These are phyloP conservation scores for Acanthamoeba rhysodes DNA, from an alignment of 208 protist species.

Conservation along the genomic window DNA sequence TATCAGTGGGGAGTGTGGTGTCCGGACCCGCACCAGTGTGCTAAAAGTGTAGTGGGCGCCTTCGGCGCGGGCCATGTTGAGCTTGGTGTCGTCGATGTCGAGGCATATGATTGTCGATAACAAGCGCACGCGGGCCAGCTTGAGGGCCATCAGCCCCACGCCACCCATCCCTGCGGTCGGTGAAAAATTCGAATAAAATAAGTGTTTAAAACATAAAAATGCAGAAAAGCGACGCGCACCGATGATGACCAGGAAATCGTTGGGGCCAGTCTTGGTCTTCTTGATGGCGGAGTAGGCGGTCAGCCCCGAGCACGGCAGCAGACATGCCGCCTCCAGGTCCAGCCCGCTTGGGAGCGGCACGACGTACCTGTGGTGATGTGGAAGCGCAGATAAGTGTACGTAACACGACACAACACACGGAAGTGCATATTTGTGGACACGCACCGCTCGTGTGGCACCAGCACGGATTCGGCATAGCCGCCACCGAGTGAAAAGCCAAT, in stretches of 20 bases:
- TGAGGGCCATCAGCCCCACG: slow-evolving; percentile 72
- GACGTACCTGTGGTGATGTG: slow-evolving; percentile 1
- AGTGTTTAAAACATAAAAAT: too few relatives aligned
- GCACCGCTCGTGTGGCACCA: slow-evolving; percentile 53
- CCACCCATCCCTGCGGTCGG: background rate
- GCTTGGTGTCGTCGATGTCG: slow-evolving; percentile 53
- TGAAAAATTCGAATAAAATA: background rate
- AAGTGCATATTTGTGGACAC: background rate
- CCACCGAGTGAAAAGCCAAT: slow-evolving; percentile 31
- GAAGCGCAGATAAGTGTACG: background rate
- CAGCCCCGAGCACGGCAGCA: slow-evolving; percentile 63
- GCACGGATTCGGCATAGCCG: slow-evolving; percentile 41
- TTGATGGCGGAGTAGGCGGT: slow-evolving; percentile 67
- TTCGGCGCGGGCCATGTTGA: slow-evolving; percentile 3
- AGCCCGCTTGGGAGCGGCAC: background rate
- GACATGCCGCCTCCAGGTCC: slow-evolving; percentile 23
- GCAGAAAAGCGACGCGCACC: background rate
- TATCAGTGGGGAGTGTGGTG: background rate
- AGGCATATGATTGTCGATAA: slow-evolving; percentile 54
- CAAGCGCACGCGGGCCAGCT: slow-evolving; percentile 2
- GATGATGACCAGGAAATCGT: slow-evolving; percentile 55
- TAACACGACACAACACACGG: background rate
- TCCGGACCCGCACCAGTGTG: background rate
- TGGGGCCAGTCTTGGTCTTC: slow-evolving; percentile 29
- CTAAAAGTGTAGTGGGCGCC: slow-evolving; percentile 35